phyloP scores from a whole-genome alignment of 176 grass and related monocot genomes.

The Rhipidocladum racemiflorum region DNA sequence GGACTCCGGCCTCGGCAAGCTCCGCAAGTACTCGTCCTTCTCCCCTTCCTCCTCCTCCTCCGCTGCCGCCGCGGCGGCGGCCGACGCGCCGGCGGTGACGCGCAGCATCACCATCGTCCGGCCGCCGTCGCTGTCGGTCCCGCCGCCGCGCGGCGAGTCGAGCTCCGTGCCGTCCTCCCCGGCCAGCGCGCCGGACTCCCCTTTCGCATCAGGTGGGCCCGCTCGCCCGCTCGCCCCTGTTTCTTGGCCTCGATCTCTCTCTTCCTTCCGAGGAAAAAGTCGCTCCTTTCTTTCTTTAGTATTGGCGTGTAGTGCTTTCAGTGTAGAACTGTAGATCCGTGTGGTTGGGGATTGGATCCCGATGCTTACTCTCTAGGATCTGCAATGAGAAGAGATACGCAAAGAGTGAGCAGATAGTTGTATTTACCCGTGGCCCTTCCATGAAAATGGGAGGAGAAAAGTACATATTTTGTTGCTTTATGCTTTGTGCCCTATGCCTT shows the following conservation, averaged over 20 bases:
- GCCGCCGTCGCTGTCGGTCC: constrained; percentile 28
- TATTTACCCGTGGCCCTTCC: background rate
- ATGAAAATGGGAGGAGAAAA: background rate
- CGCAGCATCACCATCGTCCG: constrained; percentile 65
- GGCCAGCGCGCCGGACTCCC: constrained; percentile 51
- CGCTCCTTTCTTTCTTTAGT: background rate
- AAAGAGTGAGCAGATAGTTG: background rate
- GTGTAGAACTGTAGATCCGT: background rate
- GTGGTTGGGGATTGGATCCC: constrained; percentile 19
- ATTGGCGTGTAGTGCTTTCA: background rate
- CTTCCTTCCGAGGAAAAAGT: background rate
- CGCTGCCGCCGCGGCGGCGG: background rate
- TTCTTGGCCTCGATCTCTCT: background rate
- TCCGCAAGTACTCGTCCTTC: constrained; percentile 70
- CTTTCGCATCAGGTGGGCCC: constrained; percentile 38
- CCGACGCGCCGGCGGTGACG: constrained; percentile 28
- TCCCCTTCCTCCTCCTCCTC: constrained; percentile 52
- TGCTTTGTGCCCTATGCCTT: background rate
- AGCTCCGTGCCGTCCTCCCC: constrained; percentile 55
- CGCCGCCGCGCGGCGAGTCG: constrained; percentile 26
- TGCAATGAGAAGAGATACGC: background rate
- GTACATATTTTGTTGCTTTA: background rate
- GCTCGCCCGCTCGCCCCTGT: background rate
- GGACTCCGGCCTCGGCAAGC: constrained; percentile 70
- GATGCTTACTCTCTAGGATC: background rate